These are phyloP conservation scores for Cephalotrichum gorgonifer DNA, from an alignment of 2,329 filamentous ascomycete genomes.

Conservation along the genomic window DNA sequence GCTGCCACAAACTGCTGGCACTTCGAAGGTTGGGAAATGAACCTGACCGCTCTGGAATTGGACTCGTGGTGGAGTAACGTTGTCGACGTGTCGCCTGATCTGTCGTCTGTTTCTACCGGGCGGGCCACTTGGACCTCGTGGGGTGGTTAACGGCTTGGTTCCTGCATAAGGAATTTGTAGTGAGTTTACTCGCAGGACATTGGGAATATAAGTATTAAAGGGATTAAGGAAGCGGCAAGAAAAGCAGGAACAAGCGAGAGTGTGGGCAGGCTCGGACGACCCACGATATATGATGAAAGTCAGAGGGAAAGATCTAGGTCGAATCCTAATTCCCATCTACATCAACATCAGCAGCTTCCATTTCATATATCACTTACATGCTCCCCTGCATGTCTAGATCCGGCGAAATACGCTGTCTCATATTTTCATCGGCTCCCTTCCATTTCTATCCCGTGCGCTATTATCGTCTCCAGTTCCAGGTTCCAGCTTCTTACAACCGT, in stretches of 20 bases:
- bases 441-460: too few relatives aligned
- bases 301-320: background rate
- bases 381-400: too few relatives aligned
- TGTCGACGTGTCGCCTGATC: background rate
- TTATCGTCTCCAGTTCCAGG: too few relatives aligned
- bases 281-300: background rate
- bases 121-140: background rate
- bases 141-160: background rate
- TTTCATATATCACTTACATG: too few relatives aligned
- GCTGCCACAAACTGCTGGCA: background rate
- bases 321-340: background rate
- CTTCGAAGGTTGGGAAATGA: background rate
- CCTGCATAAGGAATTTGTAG: background rate
- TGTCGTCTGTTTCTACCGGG: background rate
- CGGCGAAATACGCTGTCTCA: too few relatives aligned
- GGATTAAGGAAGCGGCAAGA: background rate
- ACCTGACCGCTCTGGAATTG: background rate
- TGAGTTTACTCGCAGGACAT: background rate
- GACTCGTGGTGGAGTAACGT: background rate
- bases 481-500: too few relatives aligned
- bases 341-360: too few relatives aligned
- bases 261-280: background rate
- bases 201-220: background rate
- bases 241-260: background rate
- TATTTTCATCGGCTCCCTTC: too few relatives aligned